Evolutionary conservation across 805 yeast genomes (phyloP).

Genomic region (Metschnikowia proteae): DNA sequence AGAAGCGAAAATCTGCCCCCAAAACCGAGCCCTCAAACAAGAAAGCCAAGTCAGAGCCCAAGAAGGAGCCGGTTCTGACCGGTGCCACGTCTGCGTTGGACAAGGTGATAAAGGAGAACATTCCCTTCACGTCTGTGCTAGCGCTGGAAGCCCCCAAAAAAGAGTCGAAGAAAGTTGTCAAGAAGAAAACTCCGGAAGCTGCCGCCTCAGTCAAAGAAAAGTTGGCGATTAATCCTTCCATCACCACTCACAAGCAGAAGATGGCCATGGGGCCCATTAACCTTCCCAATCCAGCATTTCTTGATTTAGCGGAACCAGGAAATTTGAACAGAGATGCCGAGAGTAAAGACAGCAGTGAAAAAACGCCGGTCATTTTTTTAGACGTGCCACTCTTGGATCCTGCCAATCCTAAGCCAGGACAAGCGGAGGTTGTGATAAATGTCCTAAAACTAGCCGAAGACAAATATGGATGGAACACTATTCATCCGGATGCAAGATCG

Average conservation of each 20-base stretch:
- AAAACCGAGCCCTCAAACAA: slow-evolving; percentile 13
- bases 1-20: slow-evolving; percentile 11
- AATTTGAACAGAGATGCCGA: slow-evolving; percentile 9
- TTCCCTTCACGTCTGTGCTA: background rate
- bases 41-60: slow-evolving; percentile 8
- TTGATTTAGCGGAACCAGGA: slow-evolving; percentile 9
- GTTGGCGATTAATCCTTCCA: slow-evolving; percentile 19
- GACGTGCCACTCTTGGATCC: slow-evolving; percentile 50
- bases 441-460: slow-evolving; percentile 74
- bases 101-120: background rate
- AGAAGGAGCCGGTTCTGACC: background rate
- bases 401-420: slow-evolving; percentile 50
- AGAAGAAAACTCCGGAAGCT: slow-evolving; percentile 22
- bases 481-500: slow-evolving; percentile 64
- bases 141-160: slow-evolving; percentile 8
- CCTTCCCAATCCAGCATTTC: slow-evolving; percentile 20
- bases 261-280: slow-evolving; percentile 2
- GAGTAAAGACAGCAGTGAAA: slow-evolving; percentile 11
- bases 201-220: slow-evolving; percentile 12
- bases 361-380: slow-evolving; percentile 50
- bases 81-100: background rate
- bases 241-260: slow-evolving; percentile 22
- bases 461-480: slow-evolving; percentile 72
- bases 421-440: slow-evolving; percentile 64
- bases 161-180: slow-evolving; percentile 10